Base-by-base conservation (phyloP, 306 rosid species). In the Sophora flavescens region DNA sequence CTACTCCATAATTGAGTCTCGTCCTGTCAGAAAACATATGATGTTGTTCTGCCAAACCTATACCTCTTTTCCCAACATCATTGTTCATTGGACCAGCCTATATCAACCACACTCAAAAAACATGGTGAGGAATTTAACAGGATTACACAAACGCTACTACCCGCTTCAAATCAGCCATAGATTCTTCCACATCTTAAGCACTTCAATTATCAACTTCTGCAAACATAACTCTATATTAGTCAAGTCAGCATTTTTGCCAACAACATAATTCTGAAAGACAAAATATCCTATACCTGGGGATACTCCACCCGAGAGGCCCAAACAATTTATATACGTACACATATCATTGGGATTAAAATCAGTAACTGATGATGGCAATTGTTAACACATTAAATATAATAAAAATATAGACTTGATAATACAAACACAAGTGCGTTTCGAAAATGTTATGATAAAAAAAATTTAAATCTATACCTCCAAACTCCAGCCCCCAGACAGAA, bases 51-150 rank as follows among this genome's bases (percentile, higher is more conserved):
- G 42, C 78, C 48, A 77, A 50, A 72, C 78, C 63, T 73, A 77
- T 48, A 72, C 78, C 63, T 73, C 63, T 56, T 13, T 39, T 56
- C 72, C 41, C 81, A 47, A 60, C 78, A 86, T 77, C 60, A 63
- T 41, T 62, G 45, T 69, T 86, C 83, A 76, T 81, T 15, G 81
- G 76, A 78, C 66, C 48, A 70, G 44, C 61, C 71, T 81, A 75
- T 44, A 65, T 70, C 85, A 84, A 81, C 82, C 79, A 80, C 85
- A 78, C 79, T 86, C 63, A 74, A 56, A 69, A 64, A 76, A 58
- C 70, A 52, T 61, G 47, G 71, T 48, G 50, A 78, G 75, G 84
- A 44, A 72, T 81, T 81, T 39, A 74, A 73, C 68, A 76, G 52
- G 82, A 47, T 62, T 48, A 73, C 72, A 76, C 73, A 78, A 70